These are phyloP conservation scores for Colletotrichum theobromicola DNA, from an alignment of 2,329 filamentous ascomycete genomes.

Conservation along the genomic window DNA sequence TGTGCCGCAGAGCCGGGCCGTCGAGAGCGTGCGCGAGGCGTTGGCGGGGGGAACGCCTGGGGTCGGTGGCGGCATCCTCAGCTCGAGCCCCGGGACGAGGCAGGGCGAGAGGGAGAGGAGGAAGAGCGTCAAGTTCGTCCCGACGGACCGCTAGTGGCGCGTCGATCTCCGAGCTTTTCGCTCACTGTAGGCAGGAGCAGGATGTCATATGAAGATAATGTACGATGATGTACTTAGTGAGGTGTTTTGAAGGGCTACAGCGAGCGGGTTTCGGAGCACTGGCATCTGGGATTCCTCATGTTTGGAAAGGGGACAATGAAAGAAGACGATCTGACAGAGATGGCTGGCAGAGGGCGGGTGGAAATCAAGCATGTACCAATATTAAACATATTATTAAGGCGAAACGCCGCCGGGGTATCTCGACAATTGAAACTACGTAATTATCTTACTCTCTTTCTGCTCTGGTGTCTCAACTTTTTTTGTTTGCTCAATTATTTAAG, in stretches of 20 bases:
- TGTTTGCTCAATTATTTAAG: neutral
- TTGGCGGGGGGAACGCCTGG: slow-evolving; percentile 36
- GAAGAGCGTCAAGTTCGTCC: slow-evolving; percentile 70
- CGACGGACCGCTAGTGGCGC: slow-evolving; percentile 35
- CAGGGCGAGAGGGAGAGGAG: slow-evolving; percentile 56
- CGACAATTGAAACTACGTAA: slow-evolving; percentile 12
- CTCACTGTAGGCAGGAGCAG: neutral
- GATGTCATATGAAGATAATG: neutral
- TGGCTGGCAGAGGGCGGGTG: neutral
- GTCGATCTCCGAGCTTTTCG: neutral
- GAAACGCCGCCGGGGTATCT: slow-evolving; percentile 17
- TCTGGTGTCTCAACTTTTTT: neutral
- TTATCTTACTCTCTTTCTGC: neutral
- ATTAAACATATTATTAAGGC: slow-evolving; percentile 3
- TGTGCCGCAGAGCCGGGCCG: slow-evolving; percentile 63
- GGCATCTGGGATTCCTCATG: neutral
- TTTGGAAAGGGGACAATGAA: neutral
- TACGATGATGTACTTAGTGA: neutral
- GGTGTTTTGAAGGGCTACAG: neutral
- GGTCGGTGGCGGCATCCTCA: slow-evolving; percentile 40
- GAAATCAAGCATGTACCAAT: no score
- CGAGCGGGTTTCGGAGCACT: neutral
- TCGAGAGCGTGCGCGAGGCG: slow-evolving; percentile 63
- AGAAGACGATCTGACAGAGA: neutral
- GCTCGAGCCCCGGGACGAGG: slow-evolving; percentile 53